Percentiles rank a stretch among this genome's conserved stretches.
phyloP scores from a whole-genome alignment of 2,329 filamentous ascomycete genomes.

The Arthrobotrys iridis region DNA sequence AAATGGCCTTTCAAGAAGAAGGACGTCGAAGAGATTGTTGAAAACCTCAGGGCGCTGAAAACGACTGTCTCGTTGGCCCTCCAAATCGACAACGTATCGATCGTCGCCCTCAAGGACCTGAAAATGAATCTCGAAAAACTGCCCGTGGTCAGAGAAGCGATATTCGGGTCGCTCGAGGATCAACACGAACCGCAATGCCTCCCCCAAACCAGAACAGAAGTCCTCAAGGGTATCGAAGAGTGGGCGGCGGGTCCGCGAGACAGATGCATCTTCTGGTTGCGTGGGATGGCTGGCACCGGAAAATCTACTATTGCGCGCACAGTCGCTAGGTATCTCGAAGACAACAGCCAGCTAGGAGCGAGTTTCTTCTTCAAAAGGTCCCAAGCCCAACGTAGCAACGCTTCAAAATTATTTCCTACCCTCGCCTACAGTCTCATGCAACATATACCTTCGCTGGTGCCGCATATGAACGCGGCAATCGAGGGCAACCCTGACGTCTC shows the following conservation, averaged over 20 bases:
- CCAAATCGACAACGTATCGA: background rate
- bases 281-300: too few relatives aligned
- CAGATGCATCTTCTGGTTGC: conserved; percentile 59
- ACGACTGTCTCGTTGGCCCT: background rate
- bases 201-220: conserved; percentile 55
- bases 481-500: conserved; percentile 57
- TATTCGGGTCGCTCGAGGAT: conserved; percentile 54
- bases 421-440: conserved; percentile 61
- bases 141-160: conserved; percentile 46
- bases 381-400: conserved; percentile 61
- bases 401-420: conserved; percentile 62
- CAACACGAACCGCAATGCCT: conserved; percentile 56
- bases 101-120: background rate
- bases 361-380: too few relatives aligned
- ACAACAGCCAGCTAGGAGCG: too few relatives aligned
- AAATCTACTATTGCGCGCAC: too few relatives aligned
- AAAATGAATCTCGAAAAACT: background rate
- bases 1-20: conserved; percentile 22
- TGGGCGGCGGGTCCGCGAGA: conserved; percentile 18
- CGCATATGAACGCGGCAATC: conserved; percentile 59
- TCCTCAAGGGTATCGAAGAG: conserved; percentile 54
- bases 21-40: background rate
- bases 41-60: background rate
- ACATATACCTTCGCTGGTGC: conserved; percentile 58
- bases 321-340: too few relatives aligned